A percentile compares a stretch with the other conserved stretches of the same genome.
phyloP scores from a whole-genome alignment of 129 eudicot species.

The Heracleum sosnowskyi region DNA sequence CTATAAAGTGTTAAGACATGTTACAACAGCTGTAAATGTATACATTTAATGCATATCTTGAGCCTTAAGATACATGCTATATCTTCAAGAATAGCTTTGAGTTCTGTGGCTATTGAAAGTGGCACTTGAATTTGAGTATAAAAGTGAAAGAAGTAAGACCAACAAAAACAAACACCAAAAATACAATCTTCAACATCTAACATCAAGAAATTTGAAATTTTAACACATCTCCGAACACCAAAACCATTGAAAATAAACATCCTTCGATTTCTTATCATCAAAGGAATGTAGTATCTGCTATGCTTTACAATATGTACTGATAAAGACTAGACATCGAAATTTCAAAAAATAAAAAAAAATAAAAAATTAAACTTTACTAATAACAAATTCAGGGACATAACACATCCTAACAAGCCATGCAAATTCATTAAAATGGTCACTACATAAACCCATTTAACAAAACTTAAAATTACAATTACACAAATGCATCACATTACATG shows the following conservation, averaged over 20 bases:
- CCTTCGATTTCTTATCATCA: background rate
- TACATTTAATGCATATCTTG: background rate
- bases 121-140: background rate
- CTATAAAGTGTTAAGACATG: background rate
- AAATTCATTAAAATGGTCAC: background rate
- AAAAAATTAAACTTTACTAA: background rate
- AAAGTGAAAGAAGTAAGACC: background rate
- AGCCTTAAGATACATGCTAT: background rate
- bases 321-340: background rate
- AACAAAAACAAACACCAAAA: background rate
- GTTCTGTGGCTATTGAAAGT: background rate
- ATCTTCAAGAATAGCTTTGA: background rate
- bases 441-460: background rate
- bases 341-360: too few species aligned
- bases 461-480: background rate
- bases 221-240: background rate
- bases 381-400: background rate
- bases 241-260: background rate
- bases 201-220: background rate
- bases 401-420: background rate
- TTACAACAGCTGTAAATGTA: background rate
- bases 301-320: background rate
- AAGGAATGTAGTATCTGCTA: background rate
- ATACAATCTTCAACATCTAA: background rate
- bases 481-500: background rate